phyloP scores from a whole-genome alignment of 1,284 basidiomycete species.

The Lignosus rhinocerotis region DNA sequence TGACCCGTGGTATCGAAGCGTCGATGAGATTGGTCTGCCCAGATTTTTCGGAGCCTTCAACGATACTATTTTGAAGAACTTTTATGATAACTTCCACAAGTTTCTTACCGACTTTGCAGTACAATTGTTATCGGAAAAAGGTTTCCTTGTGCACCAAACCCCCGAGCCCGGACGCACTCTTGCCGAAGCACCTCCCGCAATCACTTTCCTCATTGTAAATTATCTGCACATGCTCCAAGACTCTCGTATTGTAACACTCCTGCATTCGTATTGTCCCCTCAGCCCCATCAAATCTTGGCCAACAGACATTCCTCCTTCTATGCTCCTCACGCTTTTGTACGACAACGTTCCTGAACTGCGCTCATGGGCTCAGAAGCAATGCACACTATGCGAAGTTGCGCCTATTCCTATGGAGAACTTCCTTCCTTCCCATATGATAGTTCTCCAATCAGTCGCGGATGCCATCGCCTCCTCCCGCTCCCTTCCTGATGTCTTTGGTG shows the following conservation, averaged over 20 bases:
- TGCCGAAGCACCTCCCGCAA: constrained; percentile 44
- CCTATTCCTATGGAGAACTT: constrained; percentile 53
- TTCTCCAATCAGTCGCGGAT: constrained; percentile 41
- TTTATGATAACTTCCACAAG: constrained; percentile 64
- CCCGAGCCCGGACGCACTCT: constrained; percentile 33
- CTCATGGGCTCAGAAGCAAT: constrained; percentile 57
- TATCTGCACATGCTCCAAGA: constrained; percentile 64
- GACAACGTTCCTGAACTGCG: constrained; percentile 50
- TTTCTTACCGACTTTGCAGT: constrained; percentile 64
- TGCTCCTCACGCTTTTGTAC: constrained; percentile 60
- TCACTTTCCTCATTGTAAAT: constrained; percentile 67
- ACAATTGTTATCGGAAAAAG: constrained; percentile 41
- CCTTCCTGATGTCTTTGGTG: constrained; percentile 10
- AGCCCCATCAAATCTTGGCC: constrained; percentile 51
- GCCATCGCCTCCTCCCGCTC: constrained; percentile 21
- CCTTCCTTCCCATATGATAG: constrained; percentile 43
- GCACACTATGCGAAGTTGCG: constrained; percentile 38
- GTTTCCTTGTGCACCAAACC: constrained; percentile 30
- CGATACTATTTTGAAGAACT: constrained; percentile 49
- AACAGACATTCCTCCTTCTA: constrained; percentile 54
- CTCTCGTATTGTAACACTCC: constrained; percentile 45
- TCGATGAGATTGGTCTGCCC: constrained; percentile 32
- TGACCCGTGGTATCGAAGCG: not conserved
- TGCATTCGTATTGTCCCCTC: constrained; percentile 43
- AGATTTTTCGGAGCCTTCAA: constrained; percentile 72